Percentiles rank a stretch among this genome's conserved stretches.
Conservation (phyloP, 345 rosid genomes). For the Turritis glabra region DNA sequence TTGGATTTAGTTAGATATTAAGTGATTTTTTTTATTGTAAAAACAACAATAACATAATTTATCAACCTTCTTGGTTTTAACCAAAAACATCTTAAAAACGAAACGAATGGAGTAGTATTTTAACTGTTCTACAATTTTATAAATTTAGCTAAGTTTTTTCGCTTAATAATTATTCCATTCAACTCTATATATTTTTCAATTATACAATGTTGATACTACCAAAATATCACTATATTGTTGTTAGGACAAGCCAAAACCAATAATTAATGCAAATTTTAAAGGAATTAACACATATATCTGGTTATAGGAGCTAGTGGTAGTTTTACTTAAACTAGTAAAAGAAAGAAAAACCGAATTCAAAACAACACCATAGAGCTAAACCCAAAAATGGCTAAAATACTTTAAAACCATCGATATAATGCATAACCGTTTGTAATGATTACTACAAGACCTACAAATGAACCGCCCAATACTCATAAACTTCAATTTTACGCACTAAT, state of each 20-base stretch:
- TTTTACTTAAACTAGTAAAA: slow-evolving; percentile 11
- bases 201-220: too few relatives aligned
- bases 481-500: slow-evolving; percentile 23
- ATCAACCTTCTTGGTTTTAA: too few relatives aligned
- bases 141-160: too few relatives aligned
- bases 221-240: too few relatives aligned
- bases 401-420: neutral
- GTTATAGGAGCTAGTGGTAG: neutral
- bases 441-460: slow-evolving; percentile 1
- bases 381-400: neutral
- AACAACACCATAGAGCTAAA: neutral
- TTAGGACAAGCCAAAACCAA: neutral
- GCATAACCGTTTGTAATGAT: slow-evolving; percentile 12
- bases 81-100: too few relatives aligned
- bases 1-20: neutral
- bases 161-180: too few relatives aligned
- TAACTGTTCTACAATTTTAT: too few relatives aligned
- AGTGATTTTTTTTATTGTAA: too few relatives aligned
- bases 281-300: neutral
- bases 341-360: neutral
- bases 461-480: neutral
- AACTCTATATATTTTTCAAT: too few relatives aligned
- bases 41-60: too few relatives aligned
- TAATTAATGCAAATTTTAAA: neutral
- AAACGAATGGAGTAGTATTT: too few relatives aligned